phyloP scores from a whole-genome alignment of 257 asterid species.

The Haberlea rhodopensis region DNA sequence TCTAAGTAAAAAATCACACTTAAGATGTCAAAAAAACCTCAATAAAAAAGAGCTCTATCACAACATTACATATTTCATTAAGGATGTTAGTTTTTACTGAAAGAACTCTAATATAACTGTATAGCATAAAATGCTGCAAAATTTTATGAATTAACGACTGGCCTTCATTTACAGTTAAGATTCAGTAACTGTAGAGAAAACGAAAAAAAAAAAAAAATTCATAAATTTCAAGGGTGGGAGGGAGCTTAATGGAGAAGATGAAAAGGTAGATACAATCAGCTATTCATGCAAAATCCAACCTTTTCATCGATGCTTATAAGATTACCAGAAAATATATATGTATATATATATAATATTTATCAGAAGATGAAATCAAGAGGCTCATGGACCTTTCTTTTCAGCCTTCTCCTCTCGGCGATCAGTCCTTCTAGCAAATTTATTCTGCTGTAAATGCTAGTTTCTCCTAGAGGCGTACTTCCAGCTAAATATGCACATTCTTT shows the following conservation, averaged over 20 bases:
- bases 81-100: too few relatives aligned
- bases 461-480: slow-evolving; percentile 57
- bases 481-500: slow-evolving; percentile 63
- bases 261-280: not conserved
- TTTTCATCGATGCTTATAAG: not conserved
- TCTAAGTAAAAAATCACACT: not conserved
- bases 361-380: slow-evolving; percentile 15
- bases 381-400: slow-evolving; percentile 48
- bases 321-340: not conserved
- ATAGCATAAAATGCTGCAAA: slow-evolving; percentile 20
- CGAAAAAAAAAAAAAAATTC: slow-evolving; percentile 3
- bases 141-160: not conserved
- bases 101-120: too few relatives aligned
- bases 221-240: not conserved
- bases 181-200: not conserved
- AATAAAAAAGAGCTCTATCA: not conserved
- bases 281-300: not conserved
- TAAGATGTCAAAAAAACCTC: slow-evolving; percentile 3
- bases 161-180: not conserved
- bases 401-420: slow-evolving; percentile 47
- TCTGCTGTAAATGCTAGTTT: slow-evolving; percentile 40
- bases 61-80: not conserved
- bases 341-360: not conserved
- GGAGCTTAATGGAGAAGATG: not conserved
- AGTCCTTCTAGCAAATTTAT: slow-evolving; percentile 55